Base-by-base conservation (phyloP, 805 yeast genomes). In the Starmerella ratchasimensis region DNA sequence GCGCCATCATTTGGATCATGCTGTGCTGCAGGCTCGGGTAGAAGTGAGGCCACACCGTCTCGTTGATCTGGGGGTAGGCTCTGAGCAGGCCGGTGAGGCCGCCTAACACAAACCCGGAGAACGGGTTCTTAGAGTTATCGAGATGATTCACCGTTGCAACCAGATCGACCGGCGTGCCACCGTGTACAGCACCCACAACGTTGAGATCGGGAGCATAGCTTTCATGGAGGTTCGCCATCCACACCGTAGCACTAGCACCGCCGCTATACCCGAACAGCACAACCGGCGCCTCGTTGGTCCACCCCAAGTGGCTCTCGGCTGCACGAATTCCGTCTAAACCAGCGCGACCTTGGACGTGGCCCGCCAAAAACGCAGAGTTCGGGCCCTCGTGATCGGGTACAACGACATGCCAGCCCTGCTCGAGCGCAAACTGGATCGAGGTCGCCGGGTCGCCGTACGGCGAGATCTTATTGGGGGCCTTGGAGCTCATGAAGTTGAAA, bases 341-440 rank as follows among this genome's bases (percentile, higher is more conserved):
- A 11, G 49, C 46, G 9, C 44, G 42, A 18, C 57, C 58, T 15
- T 49, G 44, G n/a, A 42, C 42, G 33, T 29, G 31, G 13, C 58
- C 58, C 11, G 56, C 57, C 13, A 45, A 31, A 39, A 52, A 54
- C 5, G 53, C 41, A 8, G 55, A 47, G 18, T 42, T 35, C 19
- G 54, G 51, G 6, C 58, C 59, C 41, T 54, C 55, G 36, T 52
- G 52, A 33, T 54, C 59, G 13, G 58, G 51, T 21, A 36, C 37
- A 20, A 38, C 42, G 11, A 46, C 38, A 19, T 38, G 28, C 29
- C 32, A 44, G 6, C 49, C 49, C 14, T 37, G 35, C 9, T 36
- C 18, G 13, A 51, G 41, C 8, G 42, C 41, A 31, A 32, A 38
- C 28, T 27, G 39, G 16, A 34, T 36, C 22, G 34, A 17, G 34